Base-by-base conservation (phyloP, 306 rosid genomes). In the Prunus kanzakura region DNA sequence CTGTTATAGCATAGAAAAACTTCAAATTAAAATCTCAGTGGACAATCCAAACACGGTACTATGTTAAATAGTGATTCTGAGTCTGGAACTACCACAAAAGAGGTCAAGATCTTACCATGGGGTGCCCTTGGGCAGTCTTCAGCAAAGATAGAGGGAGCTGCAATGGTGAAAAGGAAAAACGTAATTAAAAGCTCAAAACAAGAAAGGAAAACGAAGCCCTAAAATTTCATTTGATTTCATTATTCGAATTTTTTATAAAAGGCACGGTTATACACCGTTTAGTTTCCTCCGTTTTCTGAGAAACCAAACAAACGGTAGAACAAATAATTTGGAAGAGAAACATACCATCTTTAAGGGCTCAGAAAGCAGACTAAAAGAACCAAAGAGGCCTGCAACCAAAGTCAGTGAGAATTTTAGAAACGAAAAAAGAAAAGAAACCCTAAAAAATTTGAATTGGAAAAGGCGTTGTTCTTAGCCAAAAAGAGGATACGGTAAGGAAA, bases 121-220 rank as follows among this genome's bases (percentile, higher is more conserved):
- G 98, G 77, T 93, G 98, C 75, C 97, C 98, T 82, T 93, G 97
- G 79, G 98, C 97, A 61, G 96, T 93, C 84, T 93, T 93, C 65
- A 93, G 91, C 75, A 94, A 90, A 27, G 97, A 94, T 78, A 94
- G 98, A 20, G 98, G 98, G 75, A 93, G 87, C 98, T 93, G 88
- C 85, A 84, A 75, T 4, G 46, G 71, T n/a, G 4, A 6, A 47
- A 80, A 68, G 23, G 9, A 45, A 43, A 47, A 12, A 67, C 50
- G 74, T 16, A 9, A 2, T 30, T 3, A 25, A 23, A 14, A n/a
- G 5, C 38, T n/a, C 71, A 56, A 72, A 1, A 20, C 12, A 47
- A 47, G 15, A 47, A 12, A 11, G 15, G 52, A 47, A 47, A 47
- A 10, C 52, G 16, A 47, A 47, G 1, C 11, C 43, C 43, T 38